Evolutionary conservation across 176 grass and related monocot species (phyloP), one percentile per base, ranked within the genome.

Genomic region (Triticum turgidum): DNA sequence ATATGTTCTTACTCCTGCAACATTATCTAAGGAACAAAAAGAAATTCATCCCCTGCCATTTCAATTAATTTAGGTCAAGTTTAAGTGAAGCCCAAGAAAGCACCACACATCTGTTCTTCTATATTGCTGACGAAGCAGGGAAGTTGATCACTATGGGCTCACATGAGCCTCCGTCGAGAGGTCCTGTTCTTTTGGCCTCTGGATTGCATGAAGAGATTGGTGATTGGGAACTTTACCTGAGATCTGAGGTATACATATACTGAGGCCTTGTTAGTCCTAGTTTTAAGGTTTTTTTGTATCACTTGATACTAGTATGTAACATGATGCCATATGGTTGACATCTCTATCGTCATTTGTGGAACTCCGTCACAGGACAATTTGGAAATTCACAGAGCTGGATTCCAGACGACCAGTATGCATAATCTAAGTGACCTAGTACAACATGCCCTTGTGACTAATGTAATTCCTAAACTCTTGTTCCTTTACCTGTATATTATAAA

Each of bases 341-440:
- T 70, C 65, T 89, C 80, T 90, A 72, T 85, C 67, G 21, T 56
- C 64, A 24, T 65, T 42, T 30, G 45, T 77, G 27, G 7, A 69
- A 77, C 34, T 63, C 58, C 68, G 13, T 89, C 65, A 59, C 92
- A 98, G 94, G 94, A 91, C 35, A 91, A 90, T 78, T 80, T 92
- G 69, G 92, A 98, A 84, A 88, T 94, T 59, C 92, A 91, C 73
- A 89, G 87, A 84, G 89, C 92, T 80, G 97, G 97, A 77, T 98
- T 94, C 87, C 95, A 78, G 94, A 91, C 94, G 74, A 82, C 15
- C 82, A 95, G 86, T 80, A 96, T 98, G 97, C 93, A 98, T 77
- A 98, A 96, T 92, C 87, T 98, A 84, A 94, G 91, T 30, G 90
- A 98, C 45, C 87, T 96, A 87, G 92, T 98, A 77, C 94, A 98